Conservation (phyloP, 306 rosid species). For the Arachis hypogaea region DNA sequence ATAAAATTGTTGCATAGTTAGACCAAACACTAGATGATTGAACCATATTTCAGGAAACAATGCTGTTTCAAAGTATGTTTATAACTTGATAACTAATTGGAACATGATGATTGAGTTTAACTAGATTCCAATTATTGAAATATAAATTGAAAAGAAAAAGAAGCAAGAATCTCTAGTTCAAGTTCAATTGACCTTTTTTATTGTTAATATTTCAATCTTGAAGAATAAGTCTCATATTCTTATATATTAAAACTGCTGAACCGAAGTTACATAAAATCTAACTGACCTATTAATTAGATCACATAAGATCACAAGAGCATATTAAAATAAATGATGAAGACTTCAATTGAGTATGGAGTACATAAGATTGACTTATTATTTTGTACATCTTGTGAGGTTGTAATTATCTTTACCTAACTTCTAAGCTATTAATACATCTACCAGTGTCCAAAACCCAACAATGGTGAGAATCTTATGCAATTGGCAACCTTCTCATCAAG, state of each 20-base stretch:
- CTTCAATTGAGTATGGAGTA: not conserved
- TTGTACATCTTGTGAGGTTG: not conserved
- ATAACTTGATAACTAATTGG: not conserved
- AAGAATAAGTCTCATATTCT: constrained; percentile 1
- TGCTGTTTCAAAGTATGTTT: constrained; percentile 9
- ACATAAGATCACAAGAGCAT: constrained; percentile 5
- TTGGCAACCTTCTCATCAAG: not conserved
- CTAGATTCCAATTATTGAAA: too few relatives aligned
- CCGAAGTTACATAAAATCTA: not conserved
- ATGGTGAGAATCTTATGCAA: not conserved
- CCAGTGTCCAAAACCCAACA: not conserved
- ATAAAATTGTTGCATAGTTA: constrained; percentile 23
- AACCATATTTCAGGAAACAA: constrained; percentile 11
- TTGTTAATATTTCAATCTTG: not conserved
- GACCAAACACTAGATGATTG: constrained; percentile 20
- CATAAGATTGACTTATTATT: constrained; percentile 4
- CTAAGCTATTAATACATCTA: not conserved
- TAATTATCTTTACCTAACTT: not conserved
- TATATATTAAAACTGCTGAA: not conserved
- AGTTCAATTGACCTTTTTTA: constrained; percentile 14
- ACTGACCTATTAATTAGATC: constrained; percentile 5
- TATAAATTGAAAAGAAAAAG: not conserved
- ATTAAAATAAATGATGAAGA: not conserved
- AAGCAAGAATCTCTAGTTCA: constrained; percentile 22
- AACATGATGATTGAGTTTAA: constrained; percentile 7